Conservation (phyloP, 331 rosid species). For the Rosa hybrid region DNA sequence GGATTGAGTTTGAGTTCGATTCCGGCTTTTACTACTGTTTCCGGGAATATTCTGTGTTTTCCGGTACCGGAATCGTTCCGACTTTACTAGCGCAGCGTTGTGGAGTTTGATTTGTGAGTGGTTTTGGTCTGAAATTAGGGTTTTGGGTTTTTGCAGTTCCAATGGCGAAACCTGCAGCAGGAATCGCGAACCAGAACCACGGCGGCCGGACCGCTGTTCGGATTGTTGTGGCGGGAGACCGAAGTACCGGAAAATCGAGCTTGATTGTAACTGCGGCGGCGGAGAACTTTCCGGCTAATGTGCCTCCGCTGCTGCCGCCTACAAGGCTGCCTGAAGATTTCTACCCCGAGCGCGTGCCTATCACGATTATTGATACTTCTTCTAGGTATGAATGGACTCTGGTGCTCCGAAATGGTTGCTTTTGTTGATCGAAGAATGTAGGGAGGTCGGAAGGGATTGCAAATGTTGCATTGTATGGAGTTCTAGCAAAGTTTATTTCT, state of each 20-base stretch:
- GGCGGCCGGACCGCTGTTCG: constrained; percentile 64
- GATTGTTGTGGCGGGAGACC: constrained; percentile 92
- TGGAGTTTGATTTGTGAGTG: not conserved
- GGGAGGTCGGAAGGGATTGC: not conserved
- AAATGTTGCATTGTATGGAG: not conserved
- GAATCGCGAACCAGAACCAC: constrained; percentile 52
- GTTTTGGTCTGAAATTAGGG: constrained; percentile 23
- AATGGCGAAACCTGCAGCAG: constrained; percentile 66
- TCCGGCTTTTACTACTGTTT: not conserved
- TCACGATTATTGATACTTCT: constrained; percentile 86
- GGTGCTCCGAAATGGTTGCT: not conserved
- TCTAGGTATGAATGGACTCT: constrained; percentile 56
- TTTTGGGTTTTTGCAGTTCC: constrained; percentile 42
- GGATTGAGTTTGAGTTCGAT: not conserved
- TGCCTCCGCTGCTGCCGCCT: constrained; percentile 80
- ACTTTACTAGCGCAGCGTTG: not conserved
- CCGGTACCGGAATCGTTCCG: too few relatives aligned
- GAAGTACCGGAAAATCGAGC: constrained; percentile 88
- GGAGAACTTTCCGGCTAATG: constrained; percentile 72
- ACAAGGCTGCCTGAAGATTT: constrained; percentile 81
- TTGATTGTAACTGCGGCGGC: constrained; percentile 89
- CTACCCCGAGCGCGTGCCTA: constrained; percentile 88
- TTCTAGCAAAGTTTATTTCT: not conserved
- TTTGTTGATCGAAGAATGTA: not conserved
- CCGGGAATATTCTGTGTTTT: not conserved